Conservation (phyloP, 2,329 filamentous ascomycete genomes). For the Cryphonectria naterciae region DNA sequence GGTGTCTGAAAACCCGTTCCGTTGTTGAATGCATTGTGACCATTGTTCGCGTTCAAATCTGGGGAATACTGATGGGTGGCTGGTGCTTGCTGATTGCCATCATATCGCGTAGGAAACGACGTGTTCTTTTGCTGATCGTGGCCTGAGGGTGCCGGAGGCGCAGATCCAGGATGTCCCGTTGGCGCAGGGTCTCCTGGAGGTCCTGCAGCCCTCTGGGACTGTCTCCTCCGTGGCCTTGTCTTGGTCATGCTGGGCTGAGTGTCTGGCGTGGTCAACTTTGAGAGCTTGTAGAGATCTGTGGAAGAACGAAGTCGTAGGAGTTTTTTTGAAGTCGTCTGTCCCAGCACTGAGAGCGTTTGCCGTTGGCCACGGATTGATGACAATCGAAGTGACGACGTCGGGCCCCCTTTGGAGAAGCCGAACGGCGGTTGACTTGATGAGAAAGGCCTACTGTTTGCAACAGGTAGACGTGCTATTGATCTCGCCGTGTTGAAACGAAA, state of each 20-base stretch:
- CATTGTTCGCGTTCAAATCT: background rate
- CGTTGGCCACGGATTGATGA: background rate
- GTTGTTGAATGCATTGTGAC: background rate
- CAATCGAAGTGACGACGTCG: background rate
- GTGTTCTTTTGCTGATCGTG: background rate
- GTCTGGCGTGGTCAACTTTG: background rate
- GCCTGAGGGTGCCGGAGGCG: background rate
- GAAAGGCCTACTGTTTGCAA: background rate
- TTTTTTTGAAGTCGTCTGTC: background rate
- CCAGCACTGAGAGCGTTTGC: no score
- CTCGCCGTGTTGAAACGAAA: background rate
- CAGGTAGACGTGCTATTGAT: background rate
- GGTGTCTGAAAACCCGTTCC: background rate
- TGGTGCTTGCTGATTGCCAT: background rate
- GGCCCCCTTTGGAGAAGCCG: background rate
- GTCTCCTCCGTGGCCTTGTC: background rate
- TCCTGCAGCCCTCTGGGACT: background rate
- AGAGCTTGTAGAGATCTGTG: background rate
- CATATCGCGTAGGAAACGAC: background rate
- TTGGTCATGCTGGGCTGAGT: conserved; percentile 1
- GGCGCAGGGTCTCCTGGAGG: background rate
- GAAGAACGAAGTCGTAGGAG: background rate
- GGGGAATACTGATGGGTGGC: background rate
- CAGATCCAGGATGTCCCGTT: background rate
- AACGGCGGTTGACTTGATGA: background rate